Conservation (phyloP, 441 rosid genomes). For the Gossypium davidsonii region DNA sequence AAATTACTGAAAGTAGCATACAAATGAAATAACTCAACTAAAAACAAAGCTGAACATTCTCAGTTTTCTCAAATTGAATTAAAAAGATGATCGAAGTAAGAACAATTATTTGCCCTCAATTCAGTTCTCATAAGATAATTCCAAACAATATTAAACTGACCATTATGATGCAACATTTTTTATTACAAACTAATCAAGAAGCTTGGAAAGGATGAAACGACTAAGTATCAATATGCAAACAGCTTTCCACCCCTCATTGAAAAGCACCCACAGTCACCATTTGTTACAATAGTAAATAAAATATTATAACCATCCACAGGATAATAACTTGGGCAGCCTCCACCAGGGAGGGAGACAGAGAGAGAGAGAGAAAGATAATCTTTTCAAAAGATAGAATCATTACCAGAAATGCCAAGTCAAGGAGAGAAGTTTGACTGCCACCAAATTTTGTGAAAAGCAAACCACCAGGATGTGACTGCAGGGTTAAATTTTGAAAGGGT, state of each 20-base stretch:
- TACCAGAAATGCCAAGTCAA: constrained; percentile 85
- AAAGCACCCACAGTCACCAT: not conserved
- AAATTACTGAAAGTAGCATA: not conserved
- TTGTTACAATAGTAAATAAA: not conserved
- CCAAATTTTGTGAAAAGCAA: constrained; percentile 76
- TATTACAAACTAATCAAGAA: not conserved
- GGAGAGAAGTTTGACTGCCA: constrained; percentile 73
- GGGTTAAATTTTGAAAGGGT: constrained; percentile 10
- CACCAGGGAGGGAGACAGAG: too few relatives aligned
- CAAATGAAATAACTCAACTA: not conserved
- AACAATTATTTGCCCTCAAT: too few relatives aligned
- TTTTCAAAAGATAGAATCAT: constrained; percentile 9
- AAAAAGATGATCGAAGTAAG: too few relatives aligned
- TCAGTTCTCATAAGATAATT: too few relatives aligned
- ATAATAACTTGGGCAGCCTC: not conserved
- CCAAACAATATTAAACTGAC: not conserved
- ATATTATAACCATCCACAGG: constrained; percentile 3
- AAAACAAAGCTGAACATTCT: too few relatives aligned
- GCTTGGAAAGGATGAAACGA: not conserved
- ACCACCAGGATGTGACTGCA: constrained; percentile 85
- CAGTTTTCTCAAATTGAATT: too few relatives aligned
- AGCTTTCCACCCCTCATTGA: not conserved
- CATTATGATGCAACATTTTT: not conserved
- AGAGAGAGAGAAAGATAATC: not conserved
- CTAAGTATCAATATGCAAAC: not conserved